Evolutionary conservation across 2,329 filamentous ascomycete genomes (phyloP).

Genomic region (Diaporthe ampelina): DNA sequence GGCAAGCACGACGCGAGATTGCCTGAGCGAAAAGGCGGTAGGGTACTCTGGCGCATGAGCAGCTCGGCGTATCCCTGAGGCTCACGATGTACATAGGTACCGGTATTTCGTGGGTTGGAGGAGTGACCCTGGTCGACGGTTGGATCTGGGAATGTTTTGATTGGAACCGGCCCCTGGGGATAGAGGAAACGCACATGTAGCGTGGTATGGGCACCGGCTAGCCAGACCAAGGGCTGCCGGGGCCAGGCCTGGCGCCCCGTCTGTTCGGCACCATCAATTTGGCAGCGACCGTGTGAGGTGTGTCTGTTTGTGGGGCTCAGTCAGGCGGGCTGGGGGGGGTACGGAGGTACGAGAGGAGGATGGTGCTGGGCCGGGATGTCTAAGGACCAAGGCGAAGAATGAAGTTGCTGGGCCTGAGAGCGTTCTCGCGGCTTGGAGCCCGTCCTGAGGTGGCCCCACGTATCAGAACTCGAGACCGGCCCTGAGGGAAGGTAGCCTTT

Average conservation of each 20-base stretch:
- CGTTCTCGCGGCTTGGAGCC: slow-evolving; percentile 29
- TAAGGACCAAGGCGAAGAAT: slow-evolving; percentile 26
- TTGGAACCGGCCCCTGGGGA: slow-evolving; percentile 28
- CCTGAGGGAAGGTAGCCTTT: slow-evolving; percentile 34
- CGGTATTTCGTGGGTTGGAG: slow-evolving; percentile 29
- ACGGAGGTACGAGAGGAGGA: slow-evolving; percentile 14
- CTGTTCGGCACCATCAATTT: slow-evolving; percentile 37
- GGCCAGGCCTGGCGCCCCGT: slow-evolving; percentile 39
- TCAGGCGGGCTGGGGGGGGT: slow-evolving; percentile 25
- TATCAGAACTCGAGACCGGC: slow-evolving; percentile 42
- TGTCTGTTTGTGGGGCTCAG: slow-evolving; percentile 37
- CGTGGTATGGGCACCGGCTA: slow-evolving; percentile 34
- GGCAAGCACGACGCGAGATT: slow-evolving; percentile 33
- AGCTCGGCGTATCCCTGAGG: slow-evolving; percentile 38
- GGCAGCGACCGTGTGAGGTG: slow-evolving; percentile 39
- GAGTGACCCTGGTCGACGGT: slow-evolving; percentile 36
- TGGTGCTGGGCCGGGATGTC: slow-evolving; percentile 25
- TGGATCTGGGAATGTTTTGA: slow-evolving; percentile 38
- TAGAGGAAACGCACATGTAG: slow-evolving; percentile 25
- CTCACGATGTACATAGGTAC: slow-evolving; percentile 29
- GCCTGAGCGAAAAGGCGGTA: slow-evolving; percentile 39
- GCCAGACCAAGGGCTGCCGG: slow-evolving; percentile 24
- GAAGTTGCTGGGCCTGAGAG: slow-evolving; percentile 28
- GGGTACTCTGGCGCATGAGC: slow-evolving; percentile 33
- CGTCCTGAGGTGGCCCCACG: slow-evolving; percentile 35